Evolutionary conservation across 2,329 filamentous ascomycete species (phyloP).

Genomic region (Sclerotinia subarctica): DNA sequence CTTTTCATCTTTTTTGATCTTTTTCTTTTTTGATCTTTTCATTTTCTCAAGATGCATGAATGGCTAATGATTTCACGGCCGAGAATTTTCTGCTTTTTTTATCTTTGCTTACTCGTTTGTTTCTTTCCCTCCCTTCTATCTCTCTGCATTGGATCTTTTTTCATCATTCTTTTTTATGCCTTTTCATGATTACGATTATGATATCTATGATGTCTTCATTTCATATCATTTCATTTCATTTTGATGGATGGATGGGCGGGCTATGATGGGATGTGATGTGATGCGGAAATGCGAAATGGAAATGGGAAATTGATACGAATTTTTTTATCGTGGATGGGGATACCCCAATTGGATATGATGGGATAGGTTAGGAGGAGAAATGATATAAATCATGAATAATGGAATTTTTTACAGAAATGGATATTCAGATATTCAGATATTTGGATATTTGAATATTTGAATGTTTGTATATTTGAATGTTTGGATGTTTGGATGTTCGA

Average conservation of each 20-base stretch:
- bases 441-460: too few species aligned
- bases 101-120: not conserved
- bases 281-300: not conserved
- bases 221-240: too few species aligned
- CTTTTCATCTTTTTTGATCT: not conserved
- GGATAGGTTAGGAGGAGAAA: not conserved
- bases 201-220: not conserved
- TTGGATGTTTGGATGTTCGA: too few species aligned
- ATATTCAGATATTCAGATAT: too few species aligned
- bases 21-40: not conserved
- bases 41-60: not conserved
- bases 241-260: too few species aligned
- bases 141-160: not conserved
- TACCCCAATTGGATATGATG: not conserved
- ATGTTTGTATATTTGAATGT: not conserved
- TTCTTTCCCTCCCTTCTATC: too few species aligned
- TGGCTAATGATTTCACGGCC: conserved; percentile 4
- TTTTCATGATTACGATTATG: not conserved
- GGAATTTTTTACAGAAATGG: too few species aligned
- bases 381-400: not conserved
- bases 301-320: not conserved
- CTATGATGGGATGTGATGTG: too few species aligned
- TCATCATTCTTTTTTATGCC: not conserved
- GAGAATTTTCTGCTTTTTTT: not conserved
- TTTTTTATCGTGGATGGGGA: not conserved